Base-by-base conservation (phyloP, 345 rosid genomes). In the Salix caprea region DNA sequence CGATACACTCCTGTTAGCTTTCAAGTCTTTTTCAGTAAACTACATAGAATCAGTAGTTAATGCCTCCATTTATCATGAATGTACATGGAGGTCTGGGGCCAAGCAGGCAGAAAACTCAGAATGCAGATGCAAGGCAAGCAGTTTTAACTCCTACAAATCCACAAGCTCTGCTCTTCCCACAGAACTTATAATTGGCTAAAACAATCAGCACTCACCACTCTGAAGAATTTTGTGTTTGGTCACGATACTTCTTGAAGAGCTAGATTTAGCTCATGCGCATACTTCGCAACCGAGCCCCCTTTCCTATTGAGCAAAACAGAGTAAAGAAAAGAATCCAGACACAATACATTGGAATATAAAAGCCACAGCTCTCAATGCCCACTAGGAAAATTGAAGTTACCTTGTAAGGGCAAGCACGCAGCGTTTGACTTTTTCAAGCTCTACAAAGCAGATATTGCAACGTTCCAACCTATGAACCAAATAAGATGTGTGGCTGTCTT, bases 231-330 rank as follows among this genome's bases (percentile, higher is more conserved):
- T 69, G 23, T 18, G 24, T 50, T 32, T 21, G 67, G 74, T 85
- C 84, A 86, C 44, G 91, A 93, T 65, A 84, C 86, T 78, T 92
- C 96, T 85, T 93, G 91, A 72, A 96, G 82, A 65, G 97, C 94
- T 34, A 96, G 83, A 84, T 79, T 92, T 79, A 96, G 85, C 85
- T 96, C 99, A 79, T 90, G 91, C 16, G 91, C 94, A 34, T 90
- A 85, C 81, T 96, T 96, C 30, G 93, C 91, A 74, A 93, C 96
- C 62, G 90, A 89, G n/a, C 96, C 98, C 18, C 94, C 97, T 87
- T 94, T 89, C 88, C 99, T 96, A 78, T 68, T 54, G 71, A 28
- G 40, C 37, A 67, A 40, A 66, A 7, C 28, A 54, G 34, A 42
- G 60, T 3, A 26, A 39, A 37, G 23, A n/a, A 58, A 58, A 9